Percentiles rank a stretch among this genome's conserved stretches.
phyloP scores from a whole-genome alignment of 768 basidiomycete species.

The Agrocybe praecox region DNA sequence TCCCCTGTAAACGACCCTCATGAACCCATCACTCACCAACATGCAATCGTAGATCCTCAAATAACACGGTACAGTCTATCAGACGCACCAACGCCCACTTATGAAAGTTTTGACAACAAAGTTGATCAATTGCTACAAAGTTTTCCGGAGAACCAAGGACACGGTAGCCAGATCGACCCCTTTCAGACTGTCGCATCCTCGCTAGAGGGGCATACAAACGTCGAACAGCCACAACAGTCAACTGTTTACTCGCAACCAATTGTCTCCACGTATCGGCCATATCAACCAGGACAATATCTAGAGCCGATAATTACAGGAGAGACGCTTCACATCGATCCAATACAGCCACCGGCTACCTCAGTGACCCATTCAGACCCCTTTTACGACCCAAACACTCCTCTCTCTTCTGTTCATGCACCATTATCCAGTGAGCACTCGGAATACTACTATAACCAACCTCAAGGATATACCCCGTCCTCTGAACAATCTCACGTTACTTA shows the following conservation, averaged over 20 bases:
- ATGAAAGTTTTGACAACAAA: constrained; percentile 18
- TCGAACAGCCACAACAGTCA: constrained; percentile 10
- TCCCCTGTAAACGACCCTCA: constrained; percentile 19
- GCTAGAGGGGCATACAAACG: constrained; percentile 13
- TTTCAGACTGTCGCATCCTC: constrained; percentile 23
- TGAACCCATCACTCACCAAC: constrained; percentile 4
- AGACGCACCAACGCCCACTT: constrained; percentile 22
- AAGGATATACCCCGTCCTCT: constrained; percentile 35
- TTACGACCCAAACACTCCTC: constrained; percentile 24
- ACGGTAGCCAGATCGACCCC: constrained; percentile 15
- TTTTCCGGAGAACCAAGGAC: constrained; percentile 11
- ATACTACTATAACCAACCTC: constrained; percentile 38
- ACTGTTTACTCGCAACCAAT: constrained; percentile 14
- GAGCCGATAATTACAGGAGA: constrained; percentile 68
- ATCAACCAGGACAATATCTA: constrained; percentile 63
- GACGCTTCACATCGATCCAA: constrained; percentile 51
- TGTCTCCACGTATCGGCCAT: constrained; percentile 40
- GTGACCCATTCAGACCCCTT: constrained; percentile 30
- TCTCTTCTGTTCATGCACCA: constrained; percentile 20
- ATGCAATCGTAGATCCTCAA: constrained; percentile 24
- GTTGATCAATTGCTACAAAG: constrained; percentile 21
- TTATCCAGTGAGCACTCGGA: constrained; percentile 17
- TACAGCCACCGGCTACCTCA: constrained; percentile 12
- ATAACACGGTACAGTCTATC: constrained; percentile 34
- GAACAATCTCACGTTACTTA: constrained; percentile 33